Conservation (phyloP, 768 basidiomycete species). For the Russula virescens region DNA sequence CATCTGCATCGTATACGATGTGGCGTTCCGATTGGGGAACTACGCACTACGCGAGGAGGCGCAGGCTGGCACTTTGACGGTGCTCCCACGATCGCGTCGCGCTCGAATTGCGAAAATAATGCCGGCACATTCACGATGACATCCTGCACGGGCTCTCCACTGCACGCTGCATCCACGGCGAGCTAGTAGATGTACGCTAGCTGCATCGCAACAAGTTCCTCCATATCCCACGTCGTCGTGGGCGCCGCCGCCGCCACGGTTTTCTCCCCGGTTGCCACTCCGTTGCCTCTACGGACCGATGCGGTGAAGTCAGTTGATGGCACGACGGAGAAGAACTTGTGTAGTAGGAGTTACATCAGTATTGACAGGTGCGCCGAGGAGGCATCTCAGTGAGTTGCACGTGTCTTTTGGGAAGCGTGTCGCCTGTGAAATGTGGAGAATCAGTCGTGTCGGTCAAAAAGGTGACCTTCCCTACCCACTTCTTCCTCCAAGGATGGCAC, state of each 20-base stretch:
- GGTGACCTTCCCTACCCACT: too few species aligned
- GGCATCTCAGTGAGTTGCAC: slow-evolving; percentile 78
- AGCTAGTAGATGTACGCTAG: slow-evolving; percentile 84
- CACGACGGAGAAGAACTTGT: slow-evolving; percentile 48
- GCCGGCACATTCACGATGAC: slow-evolving; percentile 87
- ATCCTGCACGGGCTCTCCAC: slow-evolving; percentile 68
- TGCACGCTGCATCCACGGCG: slow-evolving; percentile 61
- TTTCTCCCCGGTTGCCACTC: slow-evolving; percentile 27
- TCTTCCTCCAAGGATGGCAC: slow-evolving; percentile 31
- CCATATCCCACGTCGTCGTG: slow-evolving; percentile 66
- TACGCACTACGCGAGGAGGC: slow-evolving; percentile 72
- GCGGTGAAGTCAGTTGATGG: slow-evolving; percentile 47
- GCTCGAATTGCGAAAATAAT: slow-evolving; percentile 82
- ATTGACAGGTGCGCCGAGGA: slow-evolving; percentile 61
- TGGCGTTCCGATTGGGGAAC: slow-evolving; percentile 77
- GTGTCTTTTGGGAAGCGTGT: slow-evolving; percentile 87
- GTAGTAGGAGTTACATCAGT: slow-evolving; percentile 32
- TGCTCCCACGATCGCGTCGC: slow-evolving; percentile 88
- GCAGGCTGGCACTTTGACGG: slow-evolving; percentile 83
- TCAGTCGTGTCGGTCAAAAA: not conserved
- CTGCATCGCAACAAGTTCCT: slow-evolving; percentile 94
- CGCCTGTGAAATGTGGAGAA: slow-evolving; percentile 46
- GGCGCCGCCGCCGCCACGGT: not conserved
- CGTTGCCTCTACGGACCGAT: slow-evolving; percentile 44
- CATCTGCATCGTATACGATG: slow-evolving; percentile 92